Conservation (phyloP, 345 rosid genomes). For the Salix caprea region DNA sequence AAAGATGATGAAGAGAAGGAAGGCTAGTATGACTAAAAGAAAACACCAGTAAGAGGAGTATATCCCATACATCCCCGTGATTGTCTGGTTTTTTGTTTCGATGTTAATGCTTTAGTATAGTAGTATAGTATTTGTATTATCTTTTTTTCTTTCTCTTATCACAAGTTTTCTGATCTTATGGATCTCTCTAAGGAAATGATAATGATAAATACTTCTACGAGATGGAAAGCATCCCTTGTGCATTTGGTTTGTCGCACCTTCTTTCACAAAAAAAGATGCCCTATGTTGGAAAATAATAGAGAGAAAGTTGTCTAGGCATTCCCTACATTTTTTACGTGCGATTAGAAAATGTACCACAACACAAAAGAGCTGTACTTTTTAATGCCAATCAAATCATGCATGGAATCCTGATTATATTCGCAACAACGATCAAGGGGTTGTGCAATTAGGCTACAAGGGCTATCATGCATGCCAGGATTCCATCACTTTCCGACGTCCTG, state of each 20-base stretch:
- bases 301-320: slow-evolving; percentile 1
- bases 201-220: slow-evolving; percentile 17
- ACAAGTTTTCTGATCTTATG: slow-evolving; percentile 23
- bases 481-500: slow-evolving; percentile 13
- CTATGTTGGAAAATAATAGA: slow-evolving; percentile 18
- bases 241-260: slow-evolving; percentile 1
- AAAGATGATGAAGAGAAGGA: slow-evolving; percentile 64
- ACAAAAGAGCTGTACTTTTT: background rate
- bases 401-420: slow-evolving; percentile 6
- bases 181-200: slow-evolving; percentile 33
- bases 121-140: slow-evolving; percentile 47
- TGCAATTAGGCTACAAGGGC: background rate
- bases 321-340: background rate
- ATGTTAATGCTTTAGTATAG: slow-evolving; percentile 37
- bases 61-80: slow-evolving; percentile 24
- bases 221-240: slow-evolving; percentile 10
- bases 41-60: slow-evolving; percentile 24
- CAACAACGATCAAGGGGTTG: background rate
- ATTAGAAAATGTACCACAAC: background rate
- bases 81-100: slow-evolving; percentile 29
- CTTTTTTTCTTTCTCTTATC: slow-evolving; percentile 26
- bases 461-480: slow-evolving; percentile 12
- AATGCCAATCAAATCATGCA: background rate
- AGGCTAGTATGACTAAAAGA: slow-evolving; percentile 8
- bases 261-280: background rate